These are phyloP conservation scores for Lipomyces japonicus DNA, from an alignment of 805 yeast genomes.

Conservation along the genomic window DNA sequence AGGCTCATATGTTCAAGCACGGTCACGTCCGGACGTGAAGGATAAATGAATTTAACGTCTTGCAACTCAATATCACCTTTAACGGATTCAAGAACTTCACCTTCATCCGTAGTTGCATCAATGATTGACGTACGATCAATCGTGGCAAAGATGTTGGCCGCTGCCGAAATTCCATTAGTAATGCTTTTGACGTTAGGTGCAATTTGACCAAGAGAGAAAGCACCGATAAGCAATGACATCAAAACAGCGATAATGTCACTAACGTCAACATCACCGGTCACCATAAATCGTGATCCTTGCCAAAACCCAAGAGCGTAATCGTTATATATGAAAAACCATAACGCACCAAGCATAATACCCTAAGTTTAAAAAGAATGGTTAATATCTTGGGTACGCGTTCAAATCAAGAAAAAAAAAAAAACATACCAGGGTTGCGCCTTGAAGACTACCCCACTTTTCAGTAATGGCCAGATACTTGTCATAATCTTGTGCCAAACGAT, in stretches of 20 bases:
- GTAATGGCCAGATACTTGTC: conserved; percentile 34
- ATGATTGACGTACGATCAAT: conserved; percentile 43
- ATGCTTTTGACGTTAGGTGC: conserved; percentile 42
- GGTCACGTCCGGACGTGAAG: conserved; percentile 33
- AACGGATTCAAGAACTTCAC: conserved; percentile 19
- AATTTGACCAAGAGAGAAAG: conserved; percentile 41
- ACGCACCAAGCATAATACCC: conserved; percentile 38
- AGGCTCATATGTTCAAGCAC: conserved; percentile 30
- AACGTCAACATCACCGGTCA: conserved; percentile 33
- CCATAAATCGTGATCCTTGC: conserved; percentile 43
- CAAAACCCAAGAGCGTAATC: conserved; percentile 51
- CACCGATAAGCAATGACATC: conserved; percentile 32
- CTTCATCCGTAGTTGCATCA: conserved; percentile 36
- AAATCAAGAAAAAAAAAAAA: no score
- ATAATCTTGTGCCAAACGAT: conserved; percentile 36
- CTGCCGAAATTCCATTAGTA: conserved; percentile 42
- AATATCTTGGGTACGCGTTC: no score
- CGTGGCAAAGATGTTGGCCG: conserved; percentile 41
- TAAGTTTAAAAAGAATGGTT: conserved; percentile 15
- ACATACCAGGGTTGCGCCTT: no score
- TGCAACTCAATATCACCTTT: conserved; percentile 41
- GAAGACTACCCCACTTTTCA: conserved; percentile 28
- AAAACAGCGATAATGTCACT: conserved; percentile 38
- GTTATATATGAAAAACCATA: conserved; percentile 61
- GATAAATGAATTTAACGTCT: conserved; percentile 31